These are phyloP conservation scores for Cucumis sativus DNA, from an alignment of 306 rosid species.

Conservation along the genomic window Cucumber_9930_V3 NC_026656.2:14264001-14264500, in stretches of 20 bases:
- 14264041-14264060: conserved; percentile 1
- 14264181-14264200: conserved; percentile 33
- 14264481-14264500: not conserved
- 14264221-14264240: conserved; percentile 64
- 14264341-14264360: not conserved
- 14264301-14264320: conserved; percentile 37
- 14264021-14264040: not conserved
- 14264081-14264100: conserved; percentile 28
- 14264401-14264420: not conserved
- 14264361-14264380: not conserved
- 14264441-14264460: not conserved
- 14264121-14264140: conserved; percentile 26
- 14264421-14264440: not conserved
- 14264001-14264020: not conserved
- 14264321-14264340: not conserved
- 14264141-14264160: conserved; percentile 39
- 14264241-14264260: conserved; percentile 33
- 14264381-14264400: not conserved
- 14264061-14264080: conserved; percentile 36
- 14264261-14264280: conserved; percentile 33
- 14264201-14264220: conserved; percentile 38
- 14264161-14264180: conserved; percentile 53
- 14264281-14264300: conserved; percentile 53
- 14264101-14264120: conserved; percentile 30
- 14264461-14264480: no score